Base-by-base conservation (phyloP, 2,329 filamentous ascomycete genomes). In the Myriosclerotinia scirpicola region DNA sequence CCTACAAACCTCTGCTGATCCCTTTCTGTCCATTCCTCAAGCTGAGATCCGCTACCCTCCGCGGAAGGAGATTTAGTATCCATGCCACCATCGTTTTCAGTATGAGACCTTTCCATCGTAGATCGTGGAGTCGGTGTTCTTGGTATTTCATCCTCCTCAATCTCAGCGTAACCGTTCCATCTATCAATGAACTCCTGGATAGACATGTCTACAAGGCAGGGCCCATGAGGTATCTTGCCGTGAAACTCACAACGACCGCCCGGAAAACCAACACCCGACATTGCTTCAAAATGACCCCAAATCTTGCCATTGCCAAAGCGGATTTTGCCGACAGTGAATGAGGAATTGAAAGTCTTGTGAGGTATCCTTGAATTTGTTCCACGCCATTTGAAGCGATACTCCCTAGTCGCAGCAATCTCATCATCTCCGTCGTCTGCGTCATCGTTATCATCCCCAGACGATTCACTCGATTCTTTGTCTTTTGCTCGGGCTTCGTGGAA, bases 81-180 rank as follows among this genome's bases (percentile, higher is more conserved):
- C 20, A 40, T 4, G 17, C 44, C 44, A 60, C 50, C 58, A 26
- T n/a, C 11, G 26, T 26, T 26, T 36, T 60, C 56, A 6, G 42
- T n/a, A 6, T 26, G 58, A 7, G 44, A 17, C n/a, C 17, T 48
- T 38, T 11, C 34, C 14, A 26, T 50, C 7, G 14, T 26, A 26
- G 56, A 60, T 5, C 44, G 50, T 38, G 44, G 58, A 38, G 58
- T 60, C 3, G 58, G 58, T 20, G 58, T 17, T 50, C 58, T 44
- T 50, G 58, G 58, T 8, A 17, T n/a, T 50, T 60, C 58, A 60
- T 60, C 58, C 4, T 60, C 58, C 34, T 60, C 58, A 50, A 38
- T 60, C n/a, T 60, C 58, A 7, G 58, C 58, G n/a, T 60, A 60
- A 3, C 30, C 58, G 38, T 60, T 60, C 58, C 58, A 60, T 38